phyloP scores from a whole-genome alignment of 352 stramenopile genomes.

The Phytophthora palmivora region DNA sequence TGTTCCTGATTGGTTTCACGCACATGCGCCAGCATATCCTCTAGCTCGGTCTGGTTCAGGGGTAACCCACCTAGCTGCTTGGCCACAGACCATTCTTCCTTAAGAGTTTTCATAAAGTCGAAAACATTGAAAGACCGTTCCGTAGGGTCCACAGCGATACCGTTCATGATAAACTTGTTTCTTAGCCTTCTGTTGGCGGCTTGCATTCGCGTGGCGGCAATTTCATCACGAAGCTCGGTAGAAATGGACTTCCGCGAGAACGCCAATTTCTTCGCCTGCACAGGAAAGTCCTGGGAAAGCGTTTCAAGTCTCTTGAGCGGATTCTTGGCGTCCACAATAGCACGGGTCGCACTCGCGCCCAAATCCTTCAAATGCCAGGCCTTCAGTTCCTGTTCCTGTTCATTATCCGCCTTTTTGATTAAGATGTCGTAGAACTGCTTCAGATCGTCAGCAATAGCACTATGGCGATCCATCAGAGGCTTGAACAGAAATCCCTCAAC shows the following conservation, averaged over 20 bases:
- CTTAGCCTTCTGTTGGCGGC: conserved; percentile 40
- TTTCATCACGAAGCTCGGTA: conserved; percentile 53
- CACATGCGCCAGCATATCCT: conserved; percentile 69
- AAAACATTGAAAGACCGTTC: conserved; percentile 93
- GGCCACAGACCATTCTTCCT: conserved; percentile 78
- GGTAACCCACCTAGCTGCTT: conserved; percentile 68
- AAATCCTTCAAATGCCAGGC: conserved; percentile 92
- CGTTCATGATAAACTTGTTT: conserved; percentile 90
- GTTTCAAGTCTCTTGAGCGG: conserved; percentile 81
- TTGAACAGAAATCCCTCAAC: conserved; percentile 75
- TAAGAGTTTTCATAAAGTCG: conserved; percentile 85
- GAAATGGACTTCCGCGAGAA: conserved; percentile 68
- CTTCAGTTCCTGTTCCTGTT: conserved; percentile 63
- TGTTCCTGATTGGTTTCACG: conserved; percentile 55
- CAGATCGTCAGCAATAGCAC: conserved; percentile 52
- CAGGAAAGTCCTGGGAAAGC: conserved; percentile 92
- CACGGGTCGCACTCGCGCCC: conserved; percentile 76
- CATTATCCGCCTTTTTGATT: conserved; percentile 50
- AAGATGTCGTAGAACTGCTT: conserved; percentile 63
- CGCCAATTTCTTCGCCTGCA: conserved; percentile 78
- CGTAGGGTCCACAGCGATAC: conserved; percentile 79
- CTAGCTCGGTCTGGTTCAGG: conserved; percentile 52
- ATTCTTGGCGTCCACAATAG: conserved; percentile 78
- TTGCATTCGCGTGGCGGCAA: conserved; percentile 46
- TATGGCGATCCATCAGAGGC: conserved; percentile 50